Percentiles rank a stretch among this genome's conserved stretches.
phyloP scores from a whole-genome alignment of 257 asterid genomes.

The Scutellaria galericulata region DNA sequence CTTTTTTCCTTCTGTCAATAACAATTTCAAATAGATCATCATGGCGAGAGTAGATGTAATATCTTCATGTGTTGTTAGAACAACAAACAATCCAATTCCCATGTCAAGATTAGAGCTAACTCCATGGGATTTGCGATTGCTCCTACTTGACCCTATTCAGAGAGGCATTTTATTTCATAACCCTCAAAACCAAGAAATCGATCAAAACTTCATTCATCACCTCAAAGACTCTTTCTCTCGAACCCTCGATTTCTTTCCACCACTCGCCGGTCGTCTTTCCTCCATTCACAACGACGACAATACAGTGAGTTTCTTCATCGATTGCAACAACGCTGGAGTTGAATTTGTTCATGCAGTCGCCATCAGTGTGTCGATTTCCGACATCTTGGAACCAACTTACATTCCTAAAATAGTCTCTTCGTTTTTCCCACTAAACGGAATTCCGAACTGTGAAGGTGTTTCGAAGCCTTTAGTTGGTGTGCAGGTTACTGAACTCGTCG shows the following conservation, averaged over 20 bases:
- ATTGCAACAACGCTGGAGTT: slow-evolving; percentile 45
- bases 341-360: slow-evolving; percentile 38
- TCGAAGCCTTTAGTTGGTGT: slow-evolving; percentile 47
- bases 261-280: slow-evolving; percentile 44
- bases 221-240: slow-evolving; percentile 38
- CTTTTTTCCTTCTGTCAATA: no score
- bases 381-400: slow-evolving; percentile 16
- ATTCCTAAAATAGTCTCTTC: slow-evolving; percentile 33
- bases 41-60: slow-evolving; percentile 13
- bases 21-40: no score
- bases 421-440: slow-evolving; percentile 38
- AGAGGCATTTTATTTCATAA: slow-evolving; percentile 32
- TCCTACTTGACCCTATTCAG: slow-evolving; percentile 23
- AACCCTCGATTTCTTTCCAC: slow-evolving; percentile 42
- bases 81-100: background rate
- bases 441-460: slow-evolving; percentile 33
- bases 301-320: slow-evolving; percentile 16
- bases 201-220: slow-evolving; percentile 24
- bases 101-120: slow-evolving; percentile 30
- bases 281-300: background rate
- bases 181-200: slow-evolving; percentile 3
- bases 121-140: slow-evolving; percentile 34
- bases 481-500: slow-evolving; percentile 48
- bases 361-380: slow-evolving; percentile 20
- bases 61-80: slow-evolving; percentile 23